Evolutionary conservation across 805 yeast species (phyloP), one percentile per base, ranked within the genome.

Genomic region (Candida schatavii): DNA sequence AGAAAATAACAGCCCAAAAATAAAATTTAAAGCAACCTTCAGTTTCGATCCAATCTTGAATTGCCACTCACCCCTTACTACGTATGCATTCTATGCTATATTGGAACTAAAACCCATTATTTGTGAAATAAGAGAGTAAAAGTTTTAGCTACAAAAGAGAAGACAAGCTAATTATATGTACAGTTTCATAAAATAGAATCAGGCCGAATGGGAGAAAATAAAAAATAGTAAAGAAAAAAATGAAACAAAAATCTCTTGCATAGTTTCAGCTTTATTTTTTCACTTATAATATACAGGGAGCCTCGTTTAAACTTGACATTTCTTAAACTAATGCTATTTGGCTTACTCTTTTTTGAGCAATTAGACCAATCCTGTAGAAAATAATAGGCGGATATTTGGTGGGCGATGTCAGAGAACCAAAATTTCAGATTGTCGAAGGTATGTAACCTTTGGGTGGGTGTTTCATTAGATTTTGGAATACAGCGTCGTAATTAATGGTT

Each of bases 211-310:
- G 11, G 11, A 23, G 11, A 23, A 23, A 23, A 23, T 7, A 23
- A 23, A 23, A 23, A 23, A 23, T 7, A 23, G 11, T 7, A 23
- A 23, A 23, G 11, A 23, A 23, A 23, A 23, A 23, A 23, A 23
- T 7, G 27, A 23, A 23, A 23, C 7, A 7, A 23, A 18, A 31
- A 13, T 9, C 19, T 17, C 35, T 15, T 31, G 35, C 35, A 31
- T 31, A 31, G 35, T 31, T 31, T 31, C 35, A 31, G 20, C 15
- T 22, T 31, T n/a, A n/a, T 5, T 31, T 31, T 31, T 31, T 31
- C 19, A 14, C 19, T 15, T 13, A 14, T 14, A 14, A 22, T 17
- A 13, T 17, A 31, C 35, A 31, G 35, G 35, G 35, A 22, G 35
- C 5, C 35, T 22, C 35, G 35, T 31, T 17, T 31, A 31, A 31